Evolutionary conservation across 352 stramenopile genomes (phyloP), one percentile per base, ranked within the genome.

Genomic region (Peronospora destructor): DNA sequence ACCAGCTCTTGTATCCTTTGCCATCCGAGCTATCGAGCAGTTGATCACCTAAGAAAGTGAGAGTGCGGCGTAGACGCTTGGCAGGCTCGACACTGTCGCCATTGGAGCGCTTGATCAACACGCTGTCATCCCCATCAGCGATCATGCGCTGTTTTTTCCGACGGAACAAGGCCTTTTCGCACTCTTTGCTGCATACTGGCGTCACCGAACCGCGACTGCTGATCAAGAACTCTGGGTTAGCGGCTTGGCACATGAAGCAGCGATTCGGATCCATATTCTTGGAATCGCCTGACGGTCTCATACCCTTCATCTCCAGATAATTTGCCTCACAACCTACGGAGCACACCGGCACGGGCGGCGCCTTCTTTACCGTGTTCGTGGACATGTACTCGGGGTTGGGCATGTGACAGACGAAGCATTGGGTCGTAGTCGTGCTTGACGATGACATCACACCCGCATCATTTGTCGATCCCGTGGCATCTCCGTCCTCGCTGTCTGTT

Each of bases 1-100:
- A 91, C 80, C 80, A 91, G 52, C 80, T 91, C 53, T 87, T 90
- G 59, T 90, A 87, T n/a, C 74, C 73, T 42, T 85, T 85, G 49
- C 66, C 66, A 36, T 85, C 67, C 11, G 83, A 75, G 29, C 61
- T 79, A 34, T 83, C 73, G 25, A 87, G 73, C 44, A 90, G 59
- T 40, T 90, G 78, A 35, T 90, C 78, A 32, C 79, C 72, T 35
- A 90, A 48, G 26, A 87, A 87, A 41, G 77, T 90, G 17, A 90
- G 78, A 52, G 68, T 69, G 42, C 68, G 76, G 30, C 69, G 61
- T 45, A 70, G 59, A 19, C 71, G 61, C 56, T 80, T 80, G 12
- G 50, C 54, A 10, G 73, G 67, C 43, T 70, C 65, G 9, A 32
- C 35, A 11, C 45, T 43, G 12, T 72, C 49, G 12, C 25, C 25